Percentiles rank a stretch among this genome's conserved stretches.
phyloP scores from a whole-genome alignment of 1,284 basidiomycete species.

The Phlebopus sp. region DNA sequence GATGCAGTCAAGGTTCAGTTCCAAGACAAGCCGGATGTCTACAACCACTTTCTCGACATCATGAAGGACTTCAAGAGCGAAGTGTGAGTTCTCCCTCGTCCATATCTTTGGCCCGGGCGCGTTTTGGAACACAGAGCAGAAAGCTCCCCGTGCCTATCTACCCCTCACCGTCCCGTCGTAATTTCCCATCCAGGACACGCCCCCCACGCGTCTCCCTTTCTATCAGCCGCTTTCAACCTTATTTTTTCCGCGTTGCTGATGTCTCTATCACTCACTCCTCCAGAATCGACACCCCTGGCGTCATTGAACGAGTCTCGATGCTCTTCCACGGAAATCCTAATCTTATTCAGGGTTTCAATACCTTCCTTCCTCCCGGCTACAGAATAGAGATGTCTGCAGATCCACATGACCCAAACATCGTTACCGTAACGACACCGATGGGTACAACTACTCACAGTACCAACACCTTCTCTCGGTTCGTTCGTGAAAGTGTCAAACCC shows the following conservation, averaged over 20 bases:
- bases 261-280: not conserved
- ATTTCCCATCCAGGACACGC: not conserved
- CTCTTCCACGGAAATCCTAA: constrained; percentile 92
- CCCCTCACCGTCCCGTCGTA: not conserved
- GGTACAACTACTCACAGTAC: constrained; percentile 76
- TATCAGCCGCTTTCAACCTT: constrained; percentile 5
- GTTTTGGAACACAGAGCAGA: too few species aligned
- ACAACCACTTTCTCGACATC: constrained; percentile 97
- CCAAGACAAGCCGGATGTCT: constrained; percentile 89
- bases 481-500: constrained; percentile 11
- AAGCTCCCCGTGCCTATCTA: too few species aligned
- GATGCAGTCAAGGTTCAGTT: constrained; percentile 97
- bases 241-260: constrained; percentile 5
- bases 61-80: constrained; percentile 99
- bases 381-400: constrained; percentile 88
- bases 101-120: not conserved
- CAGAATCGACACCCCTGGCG: constrained; percentile 98
- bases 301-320: constrained; percentile 94
- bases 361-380: constrained; percentile 95
- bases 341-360: constrained; percentile 99
- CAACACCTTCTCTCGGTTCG: constrained; percentile 31
- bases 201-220: constrained; percentile 4
- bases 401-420: constrained; percentile 75
- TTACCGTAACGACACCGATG: constrained; percentile 92
- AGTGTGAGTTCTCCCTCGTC: constrained; percentile 57